Evolutionary conservation across 2,329 filamentous ascomycete species (phyloP), one percentile per base, ranked within the genome.

Genomic region (Pseudocercospora crystallina): DNA sequence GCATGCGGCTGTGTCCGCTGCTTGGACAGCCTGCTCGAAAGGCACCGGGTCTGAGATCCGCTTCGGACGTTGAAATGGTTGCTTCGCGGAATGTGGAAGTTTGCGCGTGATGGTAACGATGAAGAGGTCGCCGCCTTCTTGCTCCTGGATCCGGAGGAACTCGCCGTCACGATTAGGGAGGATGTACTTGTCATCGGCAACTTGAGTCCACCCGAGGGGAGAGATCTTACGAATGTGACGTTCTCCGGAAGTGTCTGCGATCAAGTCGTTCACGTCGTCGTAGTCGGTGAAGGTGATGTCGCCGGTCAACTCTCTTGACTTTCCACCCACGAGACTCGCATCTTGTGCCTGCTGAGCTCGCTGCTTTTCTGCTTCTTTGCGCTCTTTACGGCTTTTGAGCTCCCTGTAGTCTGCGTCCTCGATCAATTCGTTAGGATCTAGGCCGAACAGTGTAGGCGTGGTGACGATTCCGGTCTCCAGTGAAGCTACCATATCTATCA

Each of bases 401-500:
- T 85, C 80, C 13, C 81, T 74, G 5, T 82, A 76, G 8, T 81
- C 83, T 5, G 82, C 83, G n/a, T 80, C 77, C 15, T 86, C 75
- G 3, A 97, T 76, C 3, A 96, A 64, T 65, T 92, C 85, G 26
- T 81, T 78, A 1, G 94, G 92, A 66, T 97, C 89, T 7, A 99
- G 82, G 1, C 94, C 94, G 61, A 97, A 96, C 2, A 99, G 76
- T 0, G 94, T 96, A 0, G 94, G 92, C 0, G 89, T 90, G 0
- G 90, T 95, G 2, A 96, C 81, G 44, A 99, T 88, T 4, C 94
- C 94, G 0, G 85, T 87, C 44, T 85, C 83, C 15, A 97, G 75
- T 33, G 85, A 90, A 0, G 91, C 87, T 0, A 97, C 94, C 83
- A 99, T 90, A 69, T 99, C 94, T 63, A 99, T 95, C 53, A 99